Conservation (phyloP, 306 rosid genomes). For the Lathyrus sativus region DNA sequence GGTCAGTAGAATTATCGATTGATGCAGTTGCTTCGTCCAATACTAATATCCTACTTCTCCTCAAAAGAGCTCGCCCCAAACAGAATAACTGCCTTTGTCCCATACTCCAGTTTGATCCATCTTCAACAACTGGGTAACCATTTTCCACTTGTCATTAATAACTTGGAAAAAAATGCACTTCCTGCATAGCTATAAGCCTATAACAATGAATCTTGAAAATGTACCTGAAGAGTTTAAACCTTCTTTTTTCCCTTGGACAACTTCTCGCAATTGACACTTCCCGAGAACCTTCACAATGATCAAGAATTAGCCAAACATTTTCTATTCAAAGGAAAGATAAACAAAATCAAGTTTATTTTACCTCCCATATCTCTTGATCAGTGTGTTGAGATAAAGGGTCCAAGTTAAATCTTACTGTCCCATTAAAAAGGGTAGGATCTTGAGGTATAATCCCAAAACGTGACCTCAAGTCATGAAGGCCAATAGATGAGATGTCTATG, state of each 20-base stretch:
- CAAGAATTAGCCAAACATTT: slow-evolving; percentile 9
- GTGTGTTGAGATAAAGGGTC: slow-evolving; percentile 68
- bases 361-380: slow-evolving; percentile 82
- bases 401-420: slow-evolving; percentile 71
- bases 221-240: slow-evolving; percentile 64
- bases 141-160: not conserved
- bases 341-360: slow-evolving; percentile 16
- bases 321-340: not conserved
- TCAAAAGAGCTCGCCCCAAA: slow-evolving; percentile 69
- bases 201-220: not conserved
- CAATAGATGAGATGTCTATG: slow-evolving; percentile 65
- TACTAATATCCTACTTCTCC: slow-evolving; percentile 67
- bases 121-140: slow-evolving; percentile 57
- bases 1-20: slow-evolving; percentile 73
- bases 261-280: slow-evolving; percentile 67
- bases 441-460: slow-evolving; percentile 76
- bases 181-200: no score
- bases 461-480: slow-evolving; percentile 81
- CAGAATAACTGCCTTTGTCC: slow-evolving; percentile 84
- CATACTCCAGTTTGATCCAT: slow-evolving; percentile 83
- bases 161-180: not conserved
- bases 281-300: slow-evolving; percentile 56
- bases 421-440: slow-evolving; percentile 83
- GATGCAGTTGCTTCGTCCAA: slow-evolving; percentile 87
- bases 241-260: slow-evolving; percentile 52